Base-by-base conservation (phyloP, 2,329 filamentous ascomycete genomes). In the Fusarium sambucinum region DNA sequence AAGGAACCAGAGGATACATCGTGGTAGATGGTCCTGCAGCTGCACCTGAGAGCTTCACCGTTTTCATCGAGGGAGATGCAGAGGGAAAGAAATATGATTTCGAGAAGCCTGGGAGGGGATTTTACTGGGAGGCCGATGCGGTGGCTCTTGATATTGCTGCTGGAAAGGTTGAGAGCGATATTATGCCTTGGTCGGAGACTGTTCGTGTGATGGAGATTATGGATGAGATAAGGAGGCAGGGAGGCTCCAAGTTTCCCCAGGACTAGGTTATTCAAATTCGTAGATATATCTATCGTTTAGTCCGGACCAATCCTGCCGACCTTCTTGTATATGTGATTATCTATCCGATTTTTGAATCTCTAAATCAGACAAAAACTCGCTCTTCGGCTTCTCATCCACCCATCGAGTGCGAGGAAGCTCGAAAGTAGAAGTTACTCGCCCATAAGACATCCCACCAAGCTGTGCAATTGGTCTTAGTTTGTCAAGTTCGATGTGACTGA, bases 401-500 rank as follows among this genome's bases (percentile, higher is more conserved):
- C 60, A 63, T 17, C 60, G 40, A 0, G 37, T 63, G 1, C 60
- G 60, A 1, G 86, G 87, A 27, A 97, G 79, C 82, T 97, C 94
- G 21, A 93, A 80, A 0, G 82, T 90, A 62, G 94, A 89, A 0
- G 86, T 89, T 1, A 86, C 82, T 33, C 94, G 85, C 1, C 86
- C 91, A 76, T 97, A 97, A 0, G 91, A 91, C 73, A 97, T 96
- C 1, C 95, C 95, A 16, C 95, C 95, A 19, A 97, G 74, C 30
- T 95, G 87, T 63, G 88, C 88, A n/a, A 97, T 85, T 0, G 95
- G 94, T 59, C 87, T 87, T 52, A 97, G 80, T 9, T 96, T 84
- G 80, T 90, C 85, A 11, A 92, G 88, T 77, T 96, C 92, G 59
- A 98, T 83, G 33, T 92, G 74, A 69, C 89, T 93, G 74, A 84